Base-by-base conservation (phyloP, 2,329 filamentous ascomycete genomes). In the Mariannaea elegans region DNA sequence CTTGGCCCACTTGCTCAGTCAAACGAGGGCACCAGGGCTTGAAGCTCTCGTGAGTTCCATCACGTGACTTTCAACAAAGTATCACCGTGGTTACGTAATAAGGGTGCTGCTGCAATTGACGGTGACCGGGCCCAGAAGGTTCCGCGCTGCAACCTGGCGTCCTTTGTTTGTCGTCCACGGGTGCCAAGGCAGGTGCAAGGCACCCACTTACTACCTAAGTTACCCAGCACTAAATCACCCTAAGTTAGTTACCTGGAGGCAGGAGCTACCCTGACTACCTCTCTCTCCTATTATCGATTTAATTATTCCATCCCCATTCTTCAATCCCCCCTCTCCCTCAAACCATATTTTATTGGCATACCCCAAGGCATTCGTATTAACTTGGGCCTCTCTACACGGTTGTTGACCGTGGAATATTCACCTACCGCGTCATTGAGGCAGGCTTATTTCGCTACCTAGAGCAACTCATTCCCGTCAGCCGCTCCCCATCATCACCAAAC, bases 371-470 rank as follows among this genome's bases (percentile, higher is more conserved):
- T 38, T 19, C 41, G 18, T 21, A 14, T 52, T 12, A n/a, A 19
- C 21, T 12, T 16, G 18, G 6, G 29, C 16, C 36, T 24, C 19
- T 27, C 42, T 42, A 12, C 47, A 23, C 34, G 16, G 47, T 39
- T 19, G 36, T 24, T 48, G n/a, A 31, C 50, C 39, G 45, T 36
- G 27, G 34, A 44, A 48, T 27, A 23, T 27, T n/a, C 34, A 34
- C 47, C 18, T 46, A 34, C 32, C 19, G 39, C 56, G 50, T 39
- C 59, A 51, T n/a, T 41, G 13, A 60, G 58, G 19, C 39, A 57
- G n/a, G 31, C 21, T 34, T 52, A 62, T 63, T 46, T 44, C 48
- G 59, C 56, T 68, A 63, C 57, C 61, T 62, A 50, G 44, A 48
- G 32, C 32, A 27, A 27, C 42, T 32, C 58, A 23, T 42, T 38